Conservation (phyloP, 2,329 filamentous ascomycete species). For the Onygena corvina region DNA sequence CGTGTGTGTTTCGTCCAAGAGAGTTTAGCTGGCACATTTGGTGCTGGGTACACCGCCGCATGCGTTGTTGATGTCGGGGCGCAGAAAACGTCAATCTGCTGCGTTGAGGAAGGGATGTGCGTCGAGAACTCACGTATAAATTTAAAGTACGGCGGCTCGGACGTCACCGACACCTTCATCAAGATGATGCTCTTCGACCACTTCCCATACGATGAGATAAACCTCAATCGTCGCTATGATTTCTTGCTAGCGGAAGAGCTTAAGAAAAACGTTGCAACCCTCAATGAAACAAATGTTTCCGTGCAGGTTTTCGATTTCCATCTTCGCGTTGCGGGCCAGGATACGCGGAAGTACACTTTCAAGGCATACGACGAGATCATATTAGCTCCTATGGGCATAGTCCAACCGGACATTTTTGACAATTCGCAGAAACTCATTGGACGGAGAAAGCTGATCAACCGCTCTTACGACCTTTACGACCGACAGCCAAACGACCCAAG, state of each 20-base stretch:
- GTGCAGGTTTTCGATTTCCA: slow-evolving; percentile 86
- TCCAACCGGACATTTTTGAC: slow-evolving; percentile 78
- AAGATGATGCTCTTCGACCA: slow-evolving; percentile 97
- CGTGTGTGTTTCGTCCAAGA: slow-evolving; percentile 92
- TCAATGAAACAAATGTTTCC: slow-evolving; percentile 79
- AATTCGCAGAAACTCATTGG: slow-evolving; percentile 66
- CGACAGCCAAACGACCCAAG: slow-evolving; percentile 81
- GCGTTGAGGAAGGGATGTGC: slow-evolving; percentile 90
- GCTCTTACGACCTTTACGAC: slow-evolving; percentile 90
- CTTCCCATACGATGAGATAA: slow-evolving; percentile 92
- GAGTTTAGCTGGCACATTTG: slow-evolving; percentile 86
- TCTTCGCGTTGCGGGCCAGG: slow-evolving; percentile 72
- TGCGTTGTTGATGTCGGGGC: slow-evolving; percentile 95
- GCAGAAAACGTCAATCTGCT: slow-evolving; percentile 93
- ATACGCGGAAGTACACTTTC: slow-evolving; percentile 86
- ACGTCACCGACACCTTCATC: slow-evolving; percentile 87
- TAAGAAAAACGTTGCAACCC: slow-evolving; percentile 83
- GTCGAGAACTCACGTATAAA: slow-evolving; percentile 92
- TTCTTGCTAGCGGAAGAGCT: slow-evolving; percentile 89
- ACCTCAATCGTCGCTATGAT: slow-evolving; percentile 78
- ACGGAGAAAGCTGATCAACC: slow-evolving; percentile 67
- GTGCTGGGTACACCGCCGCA: slow-evolving; percentile 82
- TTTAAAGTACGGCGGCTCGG: slow-evolving; percentile 81
- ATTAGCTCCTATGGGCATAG: slow-evolving; percentile 85
- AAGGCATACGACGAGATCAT: slow-evolving; percentile 96